Evolutionary conservation across 768 basidiomycete genomes (phyloP).

Genomic region (Tephrocybe sp.): DNA sequence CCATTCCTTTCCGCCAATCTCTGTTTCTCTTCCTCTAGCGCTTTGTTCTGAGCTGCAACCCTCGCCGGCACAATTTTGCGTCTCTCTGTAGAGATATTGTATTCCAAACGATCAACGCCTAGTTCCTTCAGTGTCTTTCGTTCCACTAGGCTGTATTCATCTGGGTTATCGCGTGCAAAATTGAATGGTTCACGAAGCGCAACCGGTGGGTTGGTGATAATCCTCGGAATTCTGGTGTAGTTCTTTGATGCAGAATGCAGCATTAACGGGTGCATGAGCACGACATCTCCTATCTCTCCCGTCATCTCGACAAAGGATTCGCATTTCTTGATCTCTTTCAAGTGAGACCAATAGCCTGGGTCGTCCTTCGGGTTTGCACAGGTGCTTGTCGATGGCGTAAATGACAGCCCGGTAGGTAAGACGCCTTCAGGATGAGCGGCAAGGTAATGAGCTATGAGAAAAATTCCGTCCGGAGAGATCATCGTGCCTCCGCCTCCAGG

Average conservation of each 20-base stretch:
- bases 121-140: constrained; percentile 54
- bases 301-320: constrained; percentile 51
- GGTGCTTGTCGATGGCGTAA: constrained; percentile 43
- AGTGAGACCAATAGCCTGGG: constrained; percentile 43
- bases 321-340: constrained; percentile 39
- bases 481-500: constrained; percentile 56
- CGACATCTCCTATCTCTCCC: constrained; percentile 60
- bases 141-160: constrained; percentile 57
- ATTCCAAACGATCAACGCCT: constrained; percentile 44
- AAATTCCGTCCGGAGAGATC: constrained; percentile 57
- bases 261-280: constrained; percentile 64
- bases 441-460: constrained; percentile 46
- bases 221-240: constrained; percentile 47
- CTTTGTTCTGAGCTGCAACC: constrained; percentile 40
- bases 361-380: constrained; percentile 32
- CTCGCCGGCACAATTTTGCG: constrained; percentile 45
- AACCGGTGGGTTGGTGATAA: constrained; percentile 68
- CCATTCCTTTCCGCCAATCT: constrained; percentile 26
- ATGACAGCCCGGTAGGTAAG: constrained; percentile 39
- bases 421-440: constrained; percentile 52
- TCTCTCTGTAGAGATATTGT: constrained; percentile 44
- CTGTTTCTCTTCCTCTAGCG: constrained; percentile 46
- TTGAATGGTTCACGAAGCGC: constrained; percentile 52
- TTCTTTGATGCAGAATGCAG: constrained; percentile 64
- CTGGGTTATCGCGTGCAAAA: constrained; percentile 39